Evolutionary conservation across 768 basidiomycete genomes (phyloP).

Genomic region (Cytidiella melzeri): DNA sequence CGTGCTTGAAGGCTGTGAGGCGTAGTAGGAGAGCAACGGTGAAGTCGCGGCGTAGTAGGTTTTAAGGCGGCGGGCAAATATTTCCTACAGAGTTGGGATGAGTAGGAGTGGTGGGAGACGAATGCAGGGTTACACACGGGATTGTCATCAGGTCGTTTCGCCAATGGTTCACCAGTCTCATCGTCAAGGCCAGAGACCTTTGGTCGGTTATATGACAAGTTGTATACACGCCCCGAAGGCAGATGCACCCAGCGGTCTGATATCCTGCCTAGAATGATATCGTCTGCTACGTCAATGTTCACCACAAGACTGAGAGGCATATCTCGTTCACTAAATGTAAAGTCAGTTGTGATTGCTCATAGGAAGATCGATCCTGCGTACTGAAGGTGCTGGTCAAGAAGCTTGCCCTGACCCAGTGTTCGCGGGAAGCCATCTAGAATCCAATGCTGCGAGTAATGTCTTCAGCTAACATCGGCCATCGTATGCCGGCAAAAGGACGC

Average conservation of each 20-base stretch:
- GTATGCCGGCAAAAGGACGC: slow-evolving; percentile 10
- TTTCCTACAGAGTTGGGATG: slow-evolving; percentile 58
- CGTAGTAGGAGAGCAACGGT: slow-evolving; percentile 74
- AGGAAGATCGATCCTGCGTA: slow-evolving; percentile 27
- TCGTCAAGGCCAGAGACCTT: slow-evolving; percentile 78
- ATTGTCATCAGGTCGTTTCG: slow-evolving; percentile 85
- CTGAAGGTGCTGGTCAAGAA: slow-evolving; percentile 74
- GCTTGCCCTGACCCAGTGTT: slow-evolving; percentile 75
- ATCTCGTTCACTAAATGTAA: slow-evolving; percentile 44
- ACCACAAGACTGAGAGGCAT: slow-evolving; percentile 74
- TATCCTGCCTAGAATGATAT: slow-evolving; percentile 79
- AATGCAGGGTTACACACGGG: slow-evolving; percentile 69
- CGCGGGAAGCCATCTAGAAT: slow-evolving; percentile 91
- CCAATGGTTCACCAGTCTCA: slow-evolving; percentile 80
- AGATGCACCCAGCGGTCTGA: slow-evolving; percentile 88
- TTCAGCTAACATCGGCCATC: not conserved
- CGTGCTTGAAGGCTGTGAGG: slow-evolving; percentile 35
- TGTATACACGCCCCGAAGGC: slow-evolving; percentile 87
- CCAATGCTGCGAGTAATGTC: slow-evolving; percentile 60
- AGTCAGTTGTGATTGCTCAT: not conserved
- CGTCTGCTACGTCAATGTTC: slow-evolving; percentile 84
- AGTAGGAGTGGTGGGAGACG: slow-evolving; percentile 1
- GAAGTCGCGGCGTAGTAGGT: slow-evolving; percentile 78
- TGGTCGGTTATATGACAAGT: slow-evolving; percentile 81
- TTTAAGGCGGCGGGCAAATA: slow-evolving; percentile 68